Percentiles rank a stretch among this genome's conserved stretches.
Conservation (phyloP, 129 eudicot species). For the Apium graveolens region DNA sequence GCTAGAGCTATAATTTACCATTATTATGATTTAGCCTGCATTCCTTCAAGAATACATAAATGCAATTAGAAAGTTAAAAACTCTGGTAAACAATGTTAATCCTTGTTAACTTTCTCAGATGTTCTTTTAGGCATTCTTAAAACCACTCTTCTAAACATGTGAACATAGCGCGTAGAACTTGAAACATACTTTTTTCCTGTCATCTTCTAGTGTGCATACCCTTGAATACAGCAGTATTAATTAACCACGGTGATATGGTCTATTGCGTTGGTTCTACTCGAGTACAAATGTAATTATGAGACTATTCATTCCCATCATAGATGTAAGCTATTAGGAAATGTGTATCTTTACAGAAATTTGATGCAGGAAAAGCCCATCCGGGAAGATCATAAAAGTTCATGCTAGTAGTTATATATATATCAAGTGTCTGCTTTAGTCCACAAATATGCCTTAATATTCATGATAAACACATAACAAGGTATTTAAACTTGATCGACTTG, state of each 20-base stretch:
- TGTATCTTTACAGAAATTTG: background rate
- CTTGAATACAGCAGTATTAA: background rate
- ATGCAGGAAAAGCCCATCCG: background rate
- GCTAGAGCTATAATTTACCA: background rate
- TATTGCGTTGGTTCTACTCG: background rate
- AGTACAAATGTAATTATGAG: too few species aligned
- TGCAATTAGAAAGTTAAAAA: background rate
- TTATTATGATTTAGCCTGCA: background rate
- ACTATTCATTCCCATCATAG: background rate
- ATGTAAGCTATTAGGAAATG: background rate
- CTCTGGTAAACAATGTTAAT: background rate
- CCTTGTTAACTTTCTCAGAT: background rate
- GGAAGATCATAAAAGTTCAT: background rate
- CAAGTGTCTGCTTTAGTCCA: background rate
- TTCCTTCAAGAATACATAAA: background rate
- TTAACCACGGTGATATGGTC: background rate
- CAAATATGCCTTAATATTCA: background rate
- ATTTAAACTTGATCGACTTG: background rate
- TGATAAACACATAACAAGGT: background rate
- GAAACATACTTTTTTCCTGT: background rate
- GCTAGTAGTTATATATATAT: background rate
- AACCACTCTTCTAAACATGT: background rate
- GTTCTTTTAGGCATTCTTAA: background rate
- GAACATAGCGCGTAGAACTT: background rate
- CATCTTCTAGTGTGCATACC: background rate